These are phyloP conservation scores for Thermochaetoides thermophila DNA, from an alignment of 495 filamentous ascomycete genomes.

Conservation along the genomic window DNA sequence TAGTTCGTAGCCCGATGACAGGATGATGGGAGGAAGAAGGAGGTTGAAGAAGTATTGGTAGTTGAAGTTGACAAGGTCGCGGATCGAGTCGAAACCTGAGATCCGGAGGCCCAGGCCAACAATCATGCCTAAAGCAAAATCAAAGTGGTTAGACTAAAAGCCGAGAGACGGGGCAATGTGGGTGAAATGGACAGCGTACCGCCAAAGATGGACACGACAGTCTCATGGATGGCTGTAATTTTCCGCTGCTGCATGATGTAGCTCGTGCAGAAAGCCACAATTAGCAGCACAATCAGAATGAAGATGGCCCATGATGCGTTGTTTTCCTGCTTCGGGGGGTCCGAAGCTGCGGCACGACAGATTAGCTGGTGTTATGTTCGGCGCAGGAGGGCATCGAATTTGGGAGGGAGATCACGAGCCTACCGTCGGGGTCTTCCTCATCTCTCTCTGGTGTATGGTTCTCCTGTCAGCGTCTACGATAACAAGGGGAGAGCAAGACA, in stretches of 20 bases:
- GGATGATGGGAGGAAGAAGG: slow-evolving; percentile 89
- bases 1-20: slow-evolving; percentile 91
- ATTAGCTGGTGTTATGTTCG: slow-evolving; percentile 9
- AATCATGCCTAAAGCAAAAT: slow-evolving; percentile 59
- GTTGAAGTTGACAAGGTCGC: slow-evolving; percentile 82
- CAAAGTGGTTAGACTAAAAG: slow-evolving; percentile 4
- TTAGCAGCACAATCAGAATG: slow-evolving; percentile 85
- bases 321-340: slow-evolving; percentile 63
- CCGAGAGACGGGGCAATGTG: not conserved
- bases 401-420: slow-evolving; percentile 2
- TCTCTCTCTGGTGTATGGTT: slow-evolving; percentile 29
- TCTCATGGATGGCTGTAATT: slow-evolving; percentile 95
- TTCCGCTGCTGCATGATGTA: slow-evolving; percentile 90
- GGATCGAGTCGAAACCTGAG: slow-evolving; percentile 62
- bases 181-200: slow-evolving; percentile 36
- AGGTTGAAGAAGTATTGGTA: slow-evolving; percentile 99
- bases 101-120: slow-evolving; percentile 81
- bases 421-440: slow-evolving; percentile 38
- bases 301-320: slow-evolving; percentile 93
- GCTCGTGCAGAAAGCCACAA: slow-evolving; percentile 88
- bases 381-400: slow-evolving; percentile 1
- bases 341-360: slow-evolving; percentile 19
- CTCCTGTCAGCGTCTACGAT: slow-evolving; percentile 9
- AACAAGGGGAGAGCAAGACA: not conserved
- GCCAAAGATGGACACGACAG: slow-evolving; percentile 93